Evolutionary conservation across 805 yeast species (phyloP).

Genomic region (Spathaspora gorwiae): DNA sequence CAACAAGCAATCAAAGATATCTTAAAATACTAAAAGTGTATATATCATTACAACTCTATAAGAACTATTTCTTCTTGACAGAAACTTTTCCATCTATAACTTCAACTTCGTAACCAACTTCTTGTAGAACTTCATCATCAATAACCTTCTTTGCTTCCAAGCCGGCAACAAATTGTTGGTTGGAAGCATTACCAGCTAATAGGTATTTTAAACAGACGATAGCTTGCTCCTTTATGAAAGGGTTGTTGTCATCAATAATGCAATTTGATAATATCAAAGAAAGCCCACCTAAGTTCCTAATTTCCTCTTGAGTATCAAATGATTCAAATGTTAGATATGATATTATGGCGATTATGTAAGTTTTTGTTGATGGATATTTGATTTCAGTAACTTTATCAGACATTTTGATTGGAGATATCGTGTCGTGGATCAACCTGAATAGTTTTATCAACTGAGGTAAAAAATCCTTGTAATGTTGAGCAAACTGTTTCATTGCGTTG

Average conservation of each 20-base stretch:
- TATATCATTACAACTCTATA: background rate
- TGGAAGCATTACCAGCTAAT: constrained; percentile 56
- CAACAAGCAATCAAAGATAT: constrained; percentile 74
- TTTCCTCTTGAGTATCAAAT: constrained; percentile 56
- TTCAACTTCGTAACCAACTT: constrained; percentile 75
- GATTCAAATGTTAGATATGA: constrained; percentile 53
- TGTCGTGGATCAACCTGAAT: constrained; percentile 37
- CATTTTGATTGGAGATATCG: constrained; percentile 30
- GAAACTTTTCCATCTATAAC: constrained; percentile 67
- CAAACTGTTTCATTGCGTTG: constrained; percentile 37
- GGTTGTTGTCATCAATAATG: constrained; percentile 82
- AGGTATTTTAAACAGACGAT: constrained; percentile 73
- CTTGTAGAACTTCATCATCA: constrained; percentile 48
- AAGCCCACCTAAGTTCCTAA: constrained; percentile 64
- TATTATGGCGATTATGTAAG: constrained; percentile 61
- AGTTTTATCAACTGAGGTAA: constrained; percentile 31
- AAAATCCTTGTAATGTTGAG: constrained; percentile 28
- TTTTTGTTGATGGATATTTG: constrained; percentile 61
- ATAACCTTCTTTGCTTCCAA: constrained; percentile 72
- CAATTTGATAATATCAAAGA: constrained; percentile 74
- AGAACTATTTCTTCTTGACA: constrained; percentile 32
- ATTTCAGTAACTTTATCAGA: constrained; percentile 10
- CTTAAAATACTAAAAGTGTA: constrained; percentile 4
- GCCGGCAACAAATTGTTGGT: constrained; percentile 71
- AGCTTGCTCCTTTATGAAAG: constrained; percentile 79